Conservation (phyloP, 352 stramenopile genomes). For the Phytophthora pisi region DNA sequence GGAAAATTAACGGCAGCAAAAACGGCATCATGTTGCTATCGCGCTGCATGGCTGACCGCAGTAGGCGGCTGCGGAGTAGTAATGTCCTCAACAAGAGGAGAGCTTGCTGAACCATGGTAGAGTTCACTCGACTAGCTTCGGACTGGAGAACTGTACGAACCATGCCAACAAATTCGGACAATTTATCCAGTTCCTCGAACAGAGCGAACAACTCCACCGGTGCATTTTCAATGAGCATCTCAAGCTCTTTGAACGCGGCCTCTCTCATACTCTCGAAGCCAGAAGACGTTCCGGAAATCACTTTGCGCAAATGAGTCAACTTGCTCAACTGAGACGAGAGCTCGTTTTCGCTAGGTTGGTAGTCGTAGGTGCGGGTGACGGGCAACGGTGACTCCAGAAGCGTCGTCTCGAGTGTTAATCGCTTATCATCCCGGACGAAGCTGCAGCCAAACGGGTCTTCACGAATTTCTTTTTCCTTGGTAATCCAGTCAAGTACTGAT, state of each 20-base stretch:
- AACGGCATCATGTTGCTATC: constrained; percentile 30
- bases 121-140: constrained; percentile 11
- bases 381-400: constrained; percentile 40
- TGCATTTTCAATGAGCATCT: constrained; percentile 32
- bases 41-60: constrained; percentile 39
- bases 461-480: constrained; percentile 29
- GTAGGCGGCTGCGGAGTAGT: constrained; percentile 41
- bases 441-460: constrained; percentile 39
- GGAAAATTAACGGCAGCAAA: constrained; percentile 50
- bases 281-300: constrained; percentile 29
- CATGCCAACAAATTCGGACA: constrained; percentile 30
- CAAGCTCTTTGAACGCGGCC: constrained; percentile 40
- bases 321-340: constrained; percentile 41
- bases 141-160: constrained; percentile 16
- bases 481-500: constrained; percentile 17
- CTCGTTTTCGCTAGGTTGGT: constrained; percentile 35
- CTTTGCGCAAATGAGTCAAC: constrained; percentile 36
- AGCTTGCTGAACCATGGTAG: constrained; percentile 22
- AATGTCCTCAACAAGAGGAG: constrained; percentile 52
- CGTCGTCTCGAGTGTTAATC: constrained; percentile 23
- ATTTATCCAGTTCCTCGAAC: constrained; percentile 49
- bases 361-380: constrained; percentile 18
- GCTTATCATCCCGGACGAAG: constrained; percentile 13
- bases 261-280: constrained; percentile 35
- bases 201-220: constrained; percentile 35